Evolutionary conservation across 768 basidiomycete genomes (phyloP), one percentile per base, ranked within the genome.

Genomic region (Suillus clintonianus): DNA sequence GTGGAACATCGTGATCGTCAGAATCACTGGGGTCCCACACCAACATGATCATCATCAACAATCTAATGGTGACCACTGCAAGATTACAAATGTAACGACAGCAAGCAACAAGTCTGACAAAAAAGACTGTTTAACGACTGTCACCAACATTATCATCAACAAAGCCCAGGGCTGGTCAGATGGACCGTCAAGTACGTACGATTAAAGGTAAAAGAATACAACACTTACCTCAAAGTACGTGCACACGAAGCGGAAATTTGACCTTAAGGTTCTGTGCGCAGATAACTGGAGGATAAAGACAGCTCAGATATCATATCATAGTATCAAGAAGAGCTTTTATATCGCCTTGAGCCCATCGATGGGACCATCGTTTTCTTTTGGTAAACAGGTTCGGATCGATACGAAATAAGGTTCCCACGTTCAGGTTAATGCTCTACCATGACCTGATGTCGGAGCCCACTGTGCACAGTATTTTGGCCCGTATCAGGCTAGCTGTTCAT

Each of bases 171-270:
- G n/a, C n/a, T 34, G n/a, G 32, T 17, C 45, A n/a, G 17, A 43
- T 54, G 34, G 11, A 47, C 27, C 37, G 37, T 53, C 30, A 47
- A 55, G 43, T 62, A 45, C 43, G 34, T 63, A 55, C 65, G 3
- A 41, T 57, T 14, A 27, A 5, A 41, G 24, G 14, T 17, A 57
- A 39, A 15, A 47, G 41, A 57, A 50, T 62, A 39, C 15, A 42
- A 50, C 43, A 6, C 65, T 56, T 66, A 68, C 71, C 69, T 67
- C 42, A 56, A 41, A 42, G 19, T 42, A 36, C 32, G 15, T 51
- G 47, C 32, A 48, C 15, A 10, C 15, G 15, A 15, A 10, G 27
- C 48, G 48, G 48, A 15, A 50, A 50, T 50, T 17, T 50, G 15
- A 50, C 27, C 9, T 17, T 15, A 17, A 27, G 50, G 34, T 50